These are phyloP conservation scores for Diversispora eburnea DNA, from an alignment of 192 early-diverging fungal genomes.

Conservation along the genomic window DNA sequence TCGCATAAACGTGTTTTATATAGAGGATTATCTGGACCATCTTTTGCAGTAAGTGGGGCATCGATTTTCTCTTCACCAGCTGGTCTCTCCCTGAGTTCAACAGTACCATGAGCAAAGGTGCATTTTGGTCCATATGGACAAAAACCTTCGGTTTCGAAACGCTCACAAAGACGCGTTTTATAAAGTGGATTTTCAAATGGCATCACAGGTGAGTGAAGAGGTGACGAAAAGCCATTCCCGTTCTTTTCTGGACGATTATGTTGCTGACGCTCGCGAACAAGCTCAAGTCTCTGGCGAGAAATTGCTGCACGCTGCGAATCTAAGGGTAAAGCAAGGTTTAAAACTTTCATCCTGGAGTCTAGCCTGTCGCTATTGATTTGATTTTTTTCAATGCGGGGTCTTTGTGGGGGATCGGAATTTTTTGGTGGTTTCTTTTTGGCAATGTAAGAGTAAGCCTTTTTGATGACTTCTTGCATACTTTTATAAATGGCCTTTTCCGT, in stretches of 20 bases:
- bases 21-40: slow-evolving; percentile 59
- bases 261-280: slow-evolving; percentile 27
- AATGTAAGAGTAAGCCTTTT: slow-evolving; percentile 62
- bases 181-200: slow-evolving; percentile 71
- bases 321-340: slow-evolving; percentile 46
- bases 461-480: slow-evolving; percentile 82
- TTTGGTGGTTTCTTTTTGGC: slow-evolving; percentile 47
- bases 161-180: slow-evolving; percentile 84
- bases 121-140: slow-evolving; percentile 71
- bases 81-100: slow-evolving; percentile 60
- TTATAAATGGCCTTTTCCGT: slow-evolving; percentile 65
- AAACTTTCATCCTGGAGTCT: slow-evolving; percentile 43
- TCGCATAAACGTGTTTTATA: slow-evolving; percentile 85
- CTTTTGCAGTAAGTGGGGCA: slow-evolving; percentile 4
- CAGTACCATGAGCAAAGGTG: slow-evolving; percentile 73
- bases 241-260: slow-evolving; percentile 34
- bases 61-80: slow-evolving; percentile 24
- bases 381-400: slow-evolving; percentile 40
- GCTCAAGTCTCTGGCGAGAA: slow-evolving; percentile 31
- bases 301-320: slow-evolving; percentile 47
- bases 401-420: slow-evolving; percentile 33
- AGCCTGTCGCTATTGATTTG: slow-evolving; percentile 43
- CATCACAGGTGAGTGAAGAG: slow-evolving; percentile 37
- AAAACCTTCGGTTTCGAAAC: slow-evolving; percentile 71
- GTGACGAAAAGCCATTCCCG: slow-evolving; percentile 26